Conservation (phyloP, 768 basidiomycete genomes). For the Calocybe indica region DNA sequence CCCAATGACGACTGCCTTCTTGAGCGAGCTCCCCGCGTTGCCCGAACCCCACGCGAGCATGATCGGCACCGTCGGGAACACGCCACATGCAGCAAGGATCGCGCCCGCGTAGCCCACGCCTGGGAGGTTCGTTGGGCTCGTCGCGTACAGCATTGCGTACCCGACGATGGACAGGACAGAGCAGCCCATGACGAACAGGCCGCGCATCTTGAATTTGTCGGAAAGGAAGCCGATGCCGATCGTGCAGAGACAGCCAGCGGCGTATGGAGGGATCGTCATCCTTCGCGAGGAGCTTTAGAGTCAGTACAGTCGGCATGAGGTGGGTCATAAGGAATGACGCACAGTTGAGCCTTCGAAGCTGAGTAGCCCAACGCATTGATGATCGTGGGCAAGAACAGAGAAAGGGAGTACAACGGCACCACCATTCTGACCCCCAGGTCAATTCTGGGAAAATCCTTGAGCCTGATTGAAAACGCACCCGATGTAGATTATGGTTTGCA, state of each 20-base stretch:
- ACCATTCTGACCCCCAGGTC: conserved; percentile 19
- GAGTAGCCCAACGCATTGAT: conserved; percentile 35
- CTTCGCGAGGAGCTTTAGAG: conserved; percentile 4
- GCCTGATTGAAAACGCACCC: conserved; percentile 15
- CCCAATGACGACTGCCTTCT: conserved; percentile 40
- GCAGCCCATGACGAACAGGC: conserved; percentile 34
- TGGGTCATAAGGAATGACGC: neutral
- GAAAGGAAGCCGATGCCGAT: conserved; percentile 23
- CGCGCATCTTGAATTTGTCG: conserved; percentile 25
- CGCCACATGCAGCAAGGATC: conserved; percentile 37
- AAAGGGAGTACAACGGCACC: conserved; percentile 34
- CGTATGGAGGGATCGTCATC: conserved; percentile 28
- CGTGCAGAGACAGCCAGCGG: conserved; percentile 20
- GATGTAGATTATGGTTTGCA: conserved; percentile 18
- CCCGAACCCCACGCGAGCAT: conserved; percentile 40
- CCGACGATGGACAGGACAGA: conserved; percentile 34
- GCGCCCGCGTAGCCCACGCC: conserved; percentile 34
- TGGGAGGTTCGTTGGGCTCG: conserved; percentile 12
- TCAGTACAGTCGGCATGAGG: neutral
- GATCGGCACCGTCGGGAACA: conserved; percentile 35
- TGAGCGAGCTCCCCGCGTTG: conserved; percentile 45
- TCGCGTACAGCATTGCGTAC: conserved; percentile 33
- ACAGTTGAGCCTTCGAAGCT: conserved; percentile 29
- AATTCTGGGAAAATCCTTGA: neutral
- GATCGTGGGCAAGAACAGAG: conserved; percentile 28